phyloP scores from a whole-genome alignment of 305 asterid species.

The Fraxinus latifolia region DNA sequence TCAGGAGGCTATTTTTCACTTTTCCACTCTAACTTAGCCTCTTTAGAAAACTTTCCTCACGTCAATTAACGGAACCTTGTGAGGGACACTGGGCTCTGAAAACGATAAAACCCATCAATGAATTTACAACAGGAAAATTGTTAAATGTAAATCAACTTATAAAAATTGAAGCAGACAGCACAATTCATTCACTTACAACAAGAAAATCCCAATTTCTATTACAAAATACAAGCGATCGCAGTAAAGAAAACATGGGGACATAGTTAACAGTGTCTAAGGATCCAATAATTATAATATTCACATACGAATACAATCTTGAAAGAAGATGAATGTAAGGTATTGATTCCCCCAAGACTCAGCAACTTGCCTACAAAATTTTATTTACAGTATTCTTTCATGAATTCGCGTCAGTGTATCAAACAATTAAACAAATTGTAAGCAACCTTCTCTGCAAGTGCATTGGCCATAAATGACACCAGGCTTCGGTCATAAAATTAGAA shows the following conservation, averaged over 20 bases:
- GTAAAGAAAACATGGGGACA: not conserved
- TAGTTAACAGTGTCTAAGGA: not conserved
- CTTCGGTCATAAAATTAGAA: not conserved
- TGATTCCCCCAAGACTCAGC: not conserved
- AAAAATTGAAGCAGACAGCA: not conserved
- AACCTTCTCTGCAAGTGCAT: not conserved
- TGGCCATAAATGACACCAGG: not conserved
- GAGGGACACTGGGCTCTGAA: not conserved
- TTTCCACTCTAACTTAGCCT: not conserved
- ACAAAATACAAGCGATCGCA: not conserved
- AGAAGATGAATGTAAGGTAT: not conserved
- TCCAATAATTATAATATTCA: not conserved
- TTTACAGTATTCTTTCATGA: not conserved
- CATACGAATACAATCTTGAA: not conserved
- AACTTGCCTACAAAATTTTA: slow-evolving; percentile 10
- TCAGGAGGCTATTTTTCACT: not conserved
- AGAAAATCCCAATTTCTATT: not conserved
- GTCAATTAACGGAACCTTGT: not conserved
- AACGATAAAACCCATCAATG: not conserved
- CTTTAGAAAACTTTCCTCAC: not conserved
- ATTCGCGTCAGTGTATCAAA: not conserved
- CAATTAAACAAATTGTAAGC: not conserved
- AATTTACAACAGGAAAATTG: not conserved
- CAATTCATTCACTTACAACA: not conserved
- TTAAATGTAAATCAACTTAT: not conserved